A percentile compares a stretch with the other conserved stretches of the same genome.
Evolutionary conservation across 805 yeast genomes (phyloP).

Genomic region (Phaffomyces opuntiae): DNA sequence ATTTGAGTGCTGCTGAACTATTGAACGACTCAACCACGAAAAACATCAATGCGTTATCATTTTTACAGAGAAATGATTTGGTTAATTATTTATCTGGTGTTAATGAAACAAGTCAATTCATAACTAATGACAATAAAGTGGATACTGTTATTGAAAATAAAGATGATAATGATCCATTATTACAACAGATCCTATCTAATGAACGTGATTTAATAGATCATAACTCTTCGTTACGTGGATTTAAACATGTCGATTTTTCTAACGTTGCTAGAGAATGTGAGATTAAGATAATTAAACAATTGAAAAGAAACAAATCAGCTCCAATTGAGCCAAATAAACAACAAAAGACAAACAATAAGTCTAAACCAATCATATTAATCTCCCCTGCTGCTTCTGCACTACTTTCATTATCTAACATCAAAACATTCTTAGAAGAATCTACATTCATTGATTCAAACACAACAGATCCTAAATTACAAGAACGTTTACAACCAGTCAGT

Average conservation of each 20-base stretch:
- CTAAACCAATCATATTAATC: conserved; percentile 58
- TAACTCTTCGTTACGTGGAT: conserved; percentile 57
- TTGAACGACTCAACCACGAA: conserved; percentile 61
- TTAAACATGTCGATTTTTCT: conserved; percentile 60
- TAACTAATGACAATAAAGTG: conserved; percentile 17
- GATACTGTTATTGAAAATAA: conserved; percentile 1
- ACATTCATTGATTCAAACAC: conserved; percentile 47
- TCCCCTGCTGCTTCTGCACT: conserved; percentile 78
- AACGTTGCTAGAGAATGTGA: conserved; percentile 63
- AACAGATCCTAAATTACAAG: conserved; percentile 26
- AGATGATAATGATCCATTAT: conserved; percentile 24
- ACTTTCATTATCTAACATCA: conserved; percentile 56
- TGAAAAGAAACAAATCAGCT: conserved; percentile 16
- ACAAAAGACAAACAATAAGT: conserved; percentile 10
- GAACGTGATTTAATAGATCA: conserved; percentile 52
- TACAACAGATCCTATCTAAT: conserved; percentile 23
- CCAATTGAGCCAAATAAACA: conserved; percentile 7
- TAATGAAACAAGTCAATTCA: conserved; percentile 49
- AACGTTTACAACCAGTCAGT: conserved; percentile 26
- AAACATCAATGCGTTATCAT: conserved; percentile 64
- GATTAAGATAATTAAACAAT: conserved; percentile 39
- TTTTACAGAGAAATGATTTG: conserved; percentile 79
- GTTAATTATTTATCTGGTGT: conserved; percentile 71
- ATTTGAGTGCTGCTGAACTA: conserved; percentile 75
- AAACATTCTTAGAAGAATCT: conserved; percentile 69